A percentile compares a stretch with the other conserved stretches of the same genome.
Conservation (phyloP, 2,329 filamentous ascomycete species). For the Ophiostoma australiae region DNA sequence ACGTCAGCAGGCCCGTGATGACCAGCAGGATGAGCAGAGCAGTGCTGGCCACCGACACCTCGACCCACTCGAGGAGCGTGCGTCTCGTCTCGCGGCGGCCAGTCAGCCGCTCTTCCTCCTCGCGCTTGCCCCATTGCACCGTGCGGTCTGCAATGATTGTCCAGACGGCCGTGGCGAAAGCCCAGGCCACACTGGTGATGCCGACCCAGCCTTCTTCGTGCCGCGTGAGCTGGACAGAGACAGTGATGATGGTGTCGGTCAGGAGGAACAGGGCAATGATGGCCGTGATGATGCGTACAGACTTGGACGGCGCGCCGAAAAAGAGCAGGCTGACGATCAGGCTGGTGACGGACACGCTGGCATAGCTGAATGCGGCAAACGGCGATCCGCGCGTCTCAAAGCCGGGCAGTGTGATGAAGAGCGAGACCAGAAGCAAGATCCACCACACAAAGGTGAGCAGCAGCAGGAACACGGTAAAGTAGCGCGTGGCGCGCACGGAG, state of each 20-base stretch:
- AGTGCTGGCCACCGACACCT: slow-evolving; percentile 69
- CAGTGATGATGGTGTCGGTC: slow-evolving; percentile 72
- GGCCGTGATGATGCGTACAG: slow-evolving; percentile 68
- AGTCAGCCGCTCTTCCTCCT: slow-evolving; percentile 89
- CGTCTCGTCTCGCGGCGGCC: slow-evolving; percentile 81
- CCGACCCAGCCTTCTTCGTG: slow-evolving; percentile 88
- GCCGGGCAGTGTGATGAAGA: slow-evolving; percentile 84
- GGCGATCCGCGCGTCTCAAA: slow-evolving; percentile 85
- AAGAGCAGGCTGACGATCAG: slow-evolving; percentile 76
- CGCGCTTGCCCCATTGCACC: slow-evolving; percentile 84
- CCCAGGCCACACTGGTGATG: slow-evolving; percentile 78
- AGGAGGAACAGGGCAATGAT: slow-evolving; percentile 63
- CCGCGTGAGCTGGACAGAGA: slow-evolving; percentile 68
- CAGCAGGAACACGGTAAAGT: slow-evolving; percentile 71
- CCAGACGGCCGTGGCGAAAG: slow-evolving; percentile 72
- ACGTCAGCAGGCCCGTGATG: slow-evolving; percentile 69
- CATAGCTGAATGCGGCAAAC: slow-evolving; percentile 83
- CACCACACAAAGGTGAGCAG: slow-evolving; percentile 83
- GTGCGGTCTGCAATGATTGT: slow-evolving; percentile 72
- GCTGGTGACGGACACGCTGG: slow-evolving; percentile 70
- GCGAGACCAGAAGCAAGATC: slow-evolving; percentile 79
- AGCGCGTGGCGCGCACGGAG: slow-evolving; percentile 76
- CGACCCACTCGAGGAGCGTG: slow-evolving; percentile 76
- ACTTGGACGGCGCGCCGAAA: slow-evolving; percentile 76
- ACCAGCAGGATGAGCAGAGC: slow-evolving; percentile 64